phyloP scores from a whole-genome alignment of 345 rosid species.

The Turnera subulata region DNA sequence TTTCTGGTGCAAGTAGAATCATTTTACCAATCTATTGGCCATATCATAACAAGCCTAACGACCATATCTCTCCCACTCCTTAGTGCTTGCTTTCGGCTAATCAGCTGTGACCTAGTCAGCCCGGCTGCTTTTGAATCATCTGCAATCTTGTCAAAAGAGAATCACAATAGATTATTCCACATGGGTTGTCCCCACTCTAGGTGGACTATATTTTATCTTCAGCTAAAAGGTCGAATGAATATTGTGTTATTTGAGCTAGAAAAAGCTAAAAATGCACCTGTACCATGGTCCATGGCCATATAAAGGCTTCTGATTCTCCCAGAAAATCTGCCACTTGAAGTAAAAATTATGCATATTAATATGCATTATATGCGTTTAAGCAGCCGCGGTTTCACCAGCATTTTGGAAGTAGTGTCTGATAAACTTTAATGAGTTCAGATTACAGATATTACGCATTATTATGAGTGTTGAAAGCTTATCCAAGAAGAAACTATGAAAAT shows the following conservation, averaged over 20 bases:
- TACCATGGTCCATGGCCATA: not conserved
- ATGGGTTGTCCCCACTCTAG: constrained; percentile 21
- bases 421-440: not conserved
- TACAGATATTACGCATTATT: too few species aligned
- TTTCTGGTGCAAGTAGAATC: too few species aligned
- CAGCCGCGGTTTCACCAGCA: too few species aligned
- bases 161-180: constrained; percentile 16
- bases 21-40: too few species aligned
- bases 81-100: constrained; percentile 18
- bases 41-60: too few species aligned
- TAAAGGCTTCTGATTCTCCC: not conserved
- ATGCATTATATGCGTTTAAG: too few species aligned
- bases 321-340: not conserved
- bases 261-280: not conserved
- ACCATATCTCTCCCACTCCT: too few species aligned
- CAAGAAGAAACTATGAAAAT: not conserved
- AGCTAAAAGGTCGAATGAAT: not conserved
- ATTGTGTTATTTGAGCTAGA: not conserved
- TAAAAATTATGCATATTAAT: not conserved
- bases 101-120: constrained; percentile 19
- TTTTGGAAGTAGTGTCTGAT: not conserved
- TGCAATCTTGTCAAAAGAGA: not conserved
- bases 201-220: not conserved
- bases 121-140: constrained; percentile 17
- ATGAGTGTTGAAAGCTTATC: not conserved